Evolutionary conservation across 176 grass and related monocot genomes (phyloP).

Genomic region (Otatea glauca): DNA sequence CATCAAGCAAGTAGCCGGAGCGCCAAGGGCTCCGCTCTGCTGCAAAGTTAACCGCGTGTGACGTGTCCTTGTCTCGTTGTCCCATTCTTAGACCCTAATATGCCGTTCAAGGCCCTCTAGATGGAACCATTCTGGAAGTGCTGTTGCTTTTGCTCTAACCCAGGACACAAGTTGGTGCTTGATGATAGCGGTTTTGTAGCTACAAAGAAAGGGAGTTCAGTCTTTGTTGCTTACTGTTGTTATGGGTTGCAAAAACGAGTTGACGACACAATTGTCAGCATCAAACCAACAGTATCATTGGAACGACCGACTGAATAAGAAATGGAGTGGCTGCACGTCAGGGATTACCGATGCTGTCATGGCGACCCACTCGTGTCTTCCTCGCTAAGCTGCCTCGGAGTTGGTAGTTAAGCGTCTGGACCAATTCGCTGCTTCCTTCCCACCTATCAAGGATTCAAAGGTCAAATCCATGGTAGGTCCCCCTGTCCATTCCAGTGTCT

Average conservation of each 20-base stretch:
- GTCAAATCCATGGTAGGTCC: not conserved
- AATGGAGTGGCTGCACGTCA: not conserved
- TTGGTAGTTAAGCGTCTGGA: not conserved
- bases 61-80: not conserved
- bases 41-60: not conserved
- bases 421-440: not conserved
- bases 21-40: not conserved
- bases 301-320: not conserved
- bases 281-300: not conserved
- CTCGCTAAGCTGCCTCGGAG: constrained; percentile 15
- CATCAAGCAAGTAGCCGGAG: not conserved
- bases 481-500: not conserved
- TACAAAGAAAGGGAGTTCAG: not conserved
- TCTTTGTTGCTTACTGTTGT: not conserved
- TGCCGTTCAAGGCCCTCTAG: not conserved
- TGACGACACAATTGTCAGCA: not conserved
- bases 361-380: not conserved
- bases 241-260: not conserved
- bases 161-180: not conserved
- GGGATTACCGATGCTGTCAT: not conserved
- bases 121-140: not conserved
- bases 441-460: constrained; percentile 6
- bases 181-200: not conserved
- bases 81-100: not conserved
- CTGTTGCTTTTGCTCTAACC: not conserved